A percentile compares a stretch with the other conserved stretches of the same genome.
These are phyloP conservation scores for Posidonia oceanica DNA, from an alignment of 116 monocot genomes.

Conservation along the genomic window DNA sequence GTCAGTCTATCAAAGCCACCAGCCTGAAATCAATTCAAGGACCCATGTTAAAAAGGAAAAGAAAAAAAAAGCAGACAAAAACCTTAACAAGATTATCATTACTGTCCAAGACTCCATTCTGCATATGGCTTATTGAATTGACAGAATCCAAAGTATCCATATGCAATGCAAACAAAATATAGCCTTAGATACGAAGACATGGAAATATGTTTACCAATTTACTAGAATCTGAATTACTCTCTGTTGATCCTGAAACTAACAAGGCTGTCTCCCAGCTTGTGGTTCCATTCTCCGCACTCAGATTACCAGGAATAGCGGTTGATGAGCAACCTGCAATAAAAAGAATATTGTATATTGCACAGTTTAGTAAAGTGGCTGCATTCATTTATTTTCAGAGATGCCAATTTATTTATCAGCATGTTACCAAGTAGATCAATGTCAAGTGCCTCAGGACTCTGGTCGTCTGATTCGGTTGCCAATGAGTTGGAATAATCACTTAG, in stretches of 20 bases:
- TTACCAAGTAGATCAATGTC: conserved; percentile 39
- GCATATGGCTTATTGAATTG: not conserved
- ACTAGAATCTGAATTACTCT: conserved; percentile 23
- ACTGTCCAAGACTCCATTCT: too few relatives aligned
- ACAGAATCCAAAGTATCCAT: not conserved
- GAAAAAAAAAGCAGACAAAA: not conserved
- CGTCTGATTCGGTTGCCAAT: conserved; percentile 23
- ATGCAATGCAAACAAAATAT: not conserved
- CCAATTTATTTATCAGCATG: not conserved
- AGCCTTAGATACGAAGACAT: not conserved
- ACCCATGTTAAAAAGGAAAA: not conserved
- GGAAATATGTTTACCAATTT: conserved; percentile 34
- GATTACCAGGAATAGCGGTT: conserved; percentile 2
- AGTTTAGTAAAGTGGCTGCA: not conserved
- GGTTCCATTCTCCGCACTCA: conserved; percentile 5
- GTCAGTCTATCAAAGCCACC: conserved; percentile 50
- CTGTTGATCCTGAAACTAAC: conserved; percentile 33
- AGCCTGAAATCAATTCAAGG: conserved; percentile 23
- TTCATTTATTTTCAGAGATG: not conserved
- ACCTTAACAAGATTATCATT: not conserved
- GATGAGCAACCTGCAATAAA: conserved; percentile 12
- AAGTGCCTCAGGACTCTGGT: conserved; percentile 42
- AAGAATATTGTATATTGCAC: not conserved
- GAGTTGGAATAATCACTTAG: conserved; percentile 30
- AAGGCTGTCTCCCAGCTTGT: conserved; percentile 58